Conservation (phyloP, 257 asterid species). For the Penstemon eatonii region DNA sequence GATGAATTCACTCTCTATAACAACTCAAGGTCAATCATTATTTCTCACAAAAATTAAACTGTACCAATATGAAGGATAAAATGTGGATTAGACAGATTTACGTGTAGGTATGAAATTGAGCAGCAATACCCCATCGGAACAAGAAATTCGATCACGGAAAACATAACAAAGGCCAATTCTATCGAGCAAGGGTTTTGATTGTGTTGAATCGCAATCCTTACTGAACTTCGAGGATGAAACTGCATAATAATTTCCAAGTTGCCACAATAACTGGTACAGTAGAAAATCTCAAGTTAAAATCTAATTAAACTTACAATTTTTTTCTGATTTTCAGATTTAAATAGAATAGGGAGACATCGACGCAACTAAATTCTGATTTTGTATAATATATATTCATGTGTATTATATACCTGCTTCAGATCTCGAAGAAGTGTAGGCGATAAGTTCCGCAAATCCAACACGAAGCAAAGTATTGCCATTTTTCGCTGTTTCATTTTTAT, state of each 20-base stretch:
- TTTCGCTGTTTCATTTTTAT: too few species aligned
- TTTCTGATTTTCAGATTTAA: not conserved
- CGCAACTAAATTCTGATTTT: not conserved
- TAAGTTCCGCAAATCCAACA: constrained; percentile 65
- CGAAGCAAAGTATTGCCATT: too few species aligned
- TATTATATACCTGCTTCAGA: constrained; percentile 63
- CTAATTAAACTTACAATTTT: not conserved
- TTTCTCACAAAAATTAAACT: too few species aligned
- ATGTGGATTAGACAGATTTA: not conserved
- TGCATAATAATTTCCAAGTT: constrained; percentile 44
- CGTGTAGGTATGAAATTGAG: not conserved
- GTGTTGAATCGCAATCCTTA: constrained; percentile 24
- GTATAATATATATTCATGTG: not conserved
- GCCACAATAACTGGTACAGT: constrained; percentile 45
- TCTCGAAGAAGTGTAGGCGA: constrained; percentile 68
- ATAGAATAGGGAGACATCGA: not conserved
- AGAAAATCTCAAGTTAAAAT: constrained; percentile 21
- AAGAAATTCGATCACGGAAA: constrained; percentile 48
- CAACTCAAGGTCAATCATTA: not conserved
- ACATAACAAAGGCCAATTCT: constrained; percentile 58
- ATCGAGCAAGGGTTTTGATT: constrained; percentile 59
- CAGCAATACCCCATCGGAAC: constrained; percentile 57
- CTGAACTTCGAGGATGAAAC: constrained; percentile 34
- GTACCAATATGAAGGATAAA: not conserved
- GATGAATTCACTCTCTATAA: not conserved